Evolutionary conservation across 495 filamentous ascomycete species (phyloP).

Genomic region (Cenococcum geophilum): DNA sequence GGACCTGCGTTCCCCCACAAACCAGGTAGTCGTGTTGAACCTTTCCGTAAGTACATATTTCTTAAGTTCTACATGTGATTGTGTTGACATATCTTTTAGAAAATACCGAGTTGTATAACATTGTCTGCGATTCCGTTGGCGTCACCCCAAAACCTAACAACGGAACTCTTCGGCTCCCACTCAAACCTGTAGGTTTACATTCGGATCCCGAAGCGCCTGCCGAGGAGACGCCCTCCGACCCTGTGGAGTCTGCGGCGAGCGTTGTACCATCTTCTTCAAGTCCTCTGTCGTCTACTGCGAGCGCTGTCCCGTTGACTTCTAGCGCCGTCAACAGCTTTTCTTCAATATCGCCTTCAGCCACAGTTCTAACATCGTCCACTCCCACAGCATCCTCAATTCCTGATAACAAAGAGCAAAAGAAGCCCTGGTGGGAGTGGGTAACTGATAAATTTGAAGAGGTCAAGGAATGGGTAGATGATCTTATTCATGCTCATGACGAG

Average conservation of each 20-base stretch:
- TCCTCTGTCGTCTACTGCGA: neutral
- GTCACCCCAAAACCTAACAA: conserved; percentile 68
- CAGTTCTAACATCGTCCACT: conserved; percentile 1
- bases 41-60: conserved; percentile 68
- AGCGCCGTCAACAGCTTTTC: neutral
- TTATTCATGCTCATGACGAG: conserved; percentile 16
- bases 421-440: conserved; percentile 31
- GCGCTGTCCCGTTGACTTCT: neutral
- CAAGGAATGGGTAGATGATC: conserved; percentile 27
- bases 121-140: conserved; percentile 78
- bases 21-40: conserved; percentile 69
- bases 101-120: conserved; percentile 94
- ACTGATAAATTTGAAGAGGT: conserved; percentile 23
- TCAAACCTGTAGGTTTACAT: conserved; percentile 65
- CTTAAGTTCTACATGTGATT: conserved; percentile 8
- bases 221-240: conserved; percentile 33
- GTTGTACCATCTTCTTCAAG: neutral
- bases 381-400: conserved; percentile 11
- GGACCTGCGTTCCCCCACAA: conserved; percentile 83
- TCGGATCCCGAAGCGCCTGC: conserved; percentile 41
- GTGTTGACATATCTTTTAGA: conserved; percentile 43
- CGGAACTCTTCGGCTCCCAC: conserved; percentile 75
- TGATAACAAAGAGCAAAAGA: conserved; percentile 9
- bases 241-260: conserved; percentile 14
- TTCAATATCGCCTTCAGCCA: neutral